Base-by-base conservation (phyloP, 495 filamentous ascomycete genomes). In the Collariella sp. region DNA sequence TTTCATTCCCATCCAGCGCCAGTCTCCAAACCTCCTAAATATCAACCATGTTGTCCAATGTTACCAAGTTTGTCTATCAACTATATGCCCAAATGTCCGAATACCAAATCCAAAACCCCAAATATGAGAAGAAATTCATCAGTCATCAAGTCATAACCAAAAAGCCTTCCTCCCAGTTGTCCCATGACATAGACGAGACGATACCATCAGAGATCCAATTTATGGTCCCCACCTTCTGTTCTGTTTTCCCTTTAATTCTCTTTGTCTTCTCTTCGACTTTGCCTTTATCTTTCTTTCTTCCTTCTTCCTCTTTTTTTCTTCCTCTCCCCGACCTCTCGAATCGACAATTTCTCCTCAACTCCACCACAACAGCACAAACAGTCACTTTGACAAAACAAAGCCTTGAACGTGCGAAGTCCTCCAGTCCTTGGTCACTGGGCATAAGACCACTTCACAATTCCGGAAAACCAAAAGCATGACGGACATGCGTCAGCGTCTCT, bases 101-200 rank as follows among this genome's bases (percentile, higher is more conserved):
- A 48, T 19, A 16, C 34, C 12, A n/a, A 42, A 12, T 26, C 38
- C 33, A 49, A 29, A 33, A 24, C 33, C 26, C 12, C 6, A 34
- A 52, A 26, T 2, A 33, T 2, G 40, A 29, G 20, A 51, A 23
- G 55, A 50, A 23, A 46, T 33, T 50, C 56, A 50, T 54, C 42
- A 54, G 19, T 54, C 57, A 36, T 59, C 26, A 41, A 59, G 23
- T 43, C 56, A 46, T 50, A 45, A 54, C 34, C 46, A n/a, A 23
- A 34, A 50, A 50, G 41, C 47, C 48, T 39, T 52, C 51, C 57
- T 59, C 57, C 57, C 57, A 55, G 38, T 55, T 55, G 42, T 40
- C 47, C 35, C 56, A 43, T 33, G 29, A 15, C 34, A 18, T 46
- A 43, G 29, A 45, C 50, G 40, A 38, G 40, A 26, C 46, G 31